A percentile compares a stretch with the other conserved stretches of the same genome.
These are phyloP conservation scores for Begonia fuchsioides DNA, from an alignment of 306 rosid species.

Conservation along the genomic window DNA sequence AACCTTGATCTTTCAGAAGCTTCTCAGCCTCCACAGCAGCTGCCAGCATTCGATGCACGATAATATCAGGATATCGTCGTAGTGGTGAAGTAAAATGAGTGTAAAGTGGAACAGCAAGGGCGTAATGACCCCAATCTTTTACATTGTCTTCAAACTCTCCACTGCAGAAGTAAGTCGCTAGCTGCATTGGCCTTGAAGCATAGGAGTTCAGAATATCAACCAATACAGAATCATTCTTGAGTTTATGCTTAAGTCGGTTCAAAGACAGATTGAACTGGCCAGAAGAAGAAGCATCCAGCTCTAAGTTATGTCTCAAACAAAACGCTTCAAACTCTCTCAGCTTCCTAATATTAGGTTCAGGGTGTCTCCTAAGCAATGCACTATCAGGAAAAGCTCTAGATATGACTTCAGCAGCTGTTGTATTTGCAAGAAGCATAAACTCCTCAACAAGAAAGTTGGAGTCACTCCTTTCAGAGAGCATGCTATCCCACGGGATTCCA, in stretches of 20 bases:
- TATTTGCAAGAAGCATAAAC: constrained; percentile 81
- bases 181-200: constrained; percentile 72
- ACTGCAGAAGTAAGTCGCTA: constrained; percentile 69
- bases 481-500: constrained; percentile 56
- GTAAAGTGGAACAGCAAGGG: constrained; percentile 63
- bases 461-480: constrained; percentile 32
- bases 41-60: constrained; percentile 73
- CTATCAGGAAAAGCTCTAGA: constrained; percentile 63
- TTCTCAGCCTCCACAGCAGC: constrained; percentile 81
- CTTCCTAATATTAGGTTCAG: constrained; percentile 67
- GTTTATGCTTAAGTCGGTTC: constrained; percentile 47
- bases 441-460: constrained; percentile 75
- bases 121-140: constrained; percentile 57
- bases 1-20: constrained; percentile 26
- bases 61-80: constrained; percentile 86
- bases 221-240: constrained; percentile 57
- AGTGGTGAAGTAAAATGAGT: constrained; percentile 91
- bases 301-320: constrained; percentile 67
- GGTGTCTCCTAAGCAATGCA: constrained; percentile 82
- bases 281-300: constrained; percentile 62
- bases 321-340: constrained; percentile 63
- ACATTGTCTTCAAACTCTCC: constrained; percentile 40
- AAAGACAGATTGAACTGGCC: constrained; percentile 43
- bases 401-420: constrained; percentile 68
- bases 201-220: constrained; percentile 43